Conservation (phyloP, 2,329 filamentous ascomycete genomes). For the Paecilomyces niveus region DNA sequence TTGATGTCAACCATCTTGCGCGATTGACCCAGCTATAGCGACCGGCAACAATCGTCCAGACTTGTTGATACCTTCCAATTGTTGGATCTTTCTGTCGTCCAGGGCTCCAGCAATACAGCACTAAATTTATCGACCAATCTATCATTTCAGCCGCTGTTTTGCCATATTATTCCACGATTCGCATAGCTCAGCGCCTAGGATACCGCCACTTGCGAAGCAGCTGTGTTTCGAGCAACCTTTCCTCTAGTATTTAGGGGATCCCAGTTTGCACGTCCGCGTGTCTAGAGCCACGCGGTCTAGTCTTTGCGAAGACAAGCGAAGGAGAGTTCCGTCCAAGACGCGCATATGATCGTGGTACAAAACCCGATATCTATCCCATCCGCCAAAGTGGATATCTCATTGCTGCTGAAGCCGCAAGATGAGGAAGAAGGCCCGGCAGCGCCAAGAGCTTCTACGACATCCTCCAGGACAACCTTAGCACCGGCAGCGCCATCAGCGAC, state of each 20-base stretch:
- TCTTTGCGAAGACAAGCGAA: not conserved
- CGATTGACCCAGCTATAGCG: not conserved
- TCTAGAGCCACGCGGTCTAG: not conserved
- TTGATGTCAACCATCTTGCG: not conserved
- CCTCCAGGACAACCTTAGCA: conserved; percentile 17
- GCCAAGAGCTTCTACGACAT: conserved; percentile 25
- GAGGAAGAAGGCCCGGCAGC: conserved; percentile 26
- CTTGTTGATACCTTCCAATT: not conserved
- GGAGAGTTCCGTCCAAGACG: conserved; percentile 16
- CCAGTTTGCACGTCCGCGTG: not conserved
- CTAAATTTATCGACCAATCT: not conserved
- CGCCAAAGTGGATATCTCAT: conserved; percentile 92
- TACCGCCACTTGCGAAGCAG: not conserved
- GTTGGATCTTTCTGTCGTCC: not conserved
- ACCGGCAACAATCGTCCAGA: not conserved
- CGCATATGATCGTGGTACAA: conserved; percentile 39
- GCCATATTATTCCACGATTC: not conserved
- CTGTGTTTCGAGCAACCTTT: not conserved
- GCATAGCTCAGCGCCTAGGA: not conserved
- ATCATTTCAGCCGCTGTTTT: not conserved
- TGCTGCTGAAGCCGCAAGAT: conserved; percentile 63
- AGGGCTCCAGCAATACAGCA: not conserved
- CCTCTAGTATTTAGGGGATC: not conserved
- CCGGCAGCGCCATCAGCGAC: conserved; percentile 22
- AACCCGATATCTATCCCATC: conserved; percentile 30